Base-by-base conservation (phyloP, 2,329 filamentous ascomycete genomes). In the Talaromyces amestolkiae region DNA sequence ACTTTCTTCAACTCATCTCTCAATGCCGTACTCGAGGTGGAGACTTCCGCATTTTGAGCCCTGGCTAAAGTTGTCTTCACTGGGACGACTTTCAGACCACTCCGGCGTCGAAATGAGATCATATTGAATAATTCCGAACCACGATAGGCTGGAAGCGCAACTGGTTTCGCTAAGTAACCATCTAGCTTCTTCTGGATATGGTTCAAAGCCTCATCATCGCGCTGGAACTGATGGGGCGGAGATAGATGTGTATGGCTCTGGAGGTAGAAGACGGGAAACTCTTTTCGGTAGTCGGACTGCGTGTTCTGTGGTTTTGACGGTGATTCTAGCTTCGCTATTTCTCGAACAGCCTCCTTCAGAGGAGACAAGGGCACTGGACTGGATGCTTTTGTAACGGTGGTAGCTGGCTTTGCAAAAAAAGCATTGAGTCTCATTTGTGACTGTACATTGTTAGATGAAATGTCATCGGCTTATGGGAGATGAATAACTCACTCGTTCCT, bases 211-310 rank as follows among this genome's bases (percentile, higher is more conserved):
- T 87, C 81, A 1, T 83, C 74, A 69, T 91, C 88, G 74, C 89
- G 82, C 45, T 82, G 75, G 33, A 86, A 86, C 2, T 80, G 81
- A 58, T 82, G 79, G 1, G 71, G 70, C 0, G 84, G 82, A 0
- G 93, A 92, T 62, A 97, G 70, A n/a, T 79, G 85, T 1, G 92
- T 90, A 72, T 92, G 85, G 2, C 88, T 83, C 66, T 92, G 90
- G 54, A 95, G 73, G 68, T 90, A 93, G 76, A 97, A 98, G 0
- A 91, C 88, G 37, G 92, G 85, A 72, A 98, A 98, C 41, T 84
- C 81, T 69, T 87, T 88, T 19, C 90, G 81, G 70, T 92, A 93
- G 53, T 86, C 83, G 0, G 85, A 83, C 6, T 72, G 70, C 62
- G 69, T 35, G 27, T 74, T 71, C 45, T 71, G 69, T 24, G 24